These are phyloP conservation scores for Sonneratia alba DNA, from an alignment of 345 rosid genomes.

Conservation along the genomic window DNA sequence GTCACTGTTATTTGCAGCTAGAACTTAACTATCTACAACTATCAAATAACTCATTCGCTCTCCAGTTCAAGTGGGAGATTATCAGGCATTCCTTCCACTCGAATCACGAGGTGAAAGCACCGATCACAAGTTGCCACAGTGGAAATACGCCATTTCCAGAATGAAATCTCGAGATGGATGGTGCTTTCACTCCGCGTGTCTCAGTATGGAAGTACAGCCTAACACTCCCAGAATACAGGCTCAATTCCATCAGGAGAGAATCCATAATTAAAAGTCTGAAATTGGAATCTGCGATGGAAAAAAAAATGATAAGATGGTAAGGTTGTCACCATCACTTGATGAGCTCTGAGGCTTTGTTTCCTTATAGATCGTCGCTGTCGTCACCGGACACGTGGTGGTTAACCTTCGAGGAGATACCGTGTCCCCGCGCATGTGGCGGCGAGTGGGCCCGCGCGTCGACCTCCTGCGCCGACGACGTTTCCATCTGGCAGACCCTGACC, in stretches of 20 bases:
- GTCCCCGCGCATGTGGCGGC: constrained; percentile 21
- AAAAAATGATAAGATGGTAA: background rate
- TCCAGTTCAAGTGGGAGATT: background rate
- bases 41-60: background rate
- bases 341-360: background rate
- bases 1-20: background rate
- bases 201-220: background rate
- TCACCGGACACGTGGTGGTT: constrained; percentile 33
- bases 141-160: background rate
- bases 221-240: background rate
- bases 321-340: background rate
- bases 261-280: background rate
- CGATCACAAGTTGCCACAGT: background rate
- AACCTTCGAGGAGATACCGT: constrained; percentile 46
- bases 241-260: background rate
- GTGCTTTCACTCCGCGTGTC: background rate
- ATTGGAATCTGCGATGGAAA: background rate
- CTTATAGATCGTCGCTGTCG: constrained; percentile 3
- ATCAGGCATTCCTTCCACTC: no score
- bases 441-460: constrained; percentile 25
- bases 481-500: constrained; percentile 83
- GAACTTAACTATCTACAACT: background rate
- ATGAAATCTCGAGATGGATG: background rate
- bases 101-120: background rate
- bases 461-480: constrained; percentile 61